phyloP scores from a whole-genome alignment of 2,329 filamentous ascomycete genomes.

The Fusarium lateritium region DNA sequence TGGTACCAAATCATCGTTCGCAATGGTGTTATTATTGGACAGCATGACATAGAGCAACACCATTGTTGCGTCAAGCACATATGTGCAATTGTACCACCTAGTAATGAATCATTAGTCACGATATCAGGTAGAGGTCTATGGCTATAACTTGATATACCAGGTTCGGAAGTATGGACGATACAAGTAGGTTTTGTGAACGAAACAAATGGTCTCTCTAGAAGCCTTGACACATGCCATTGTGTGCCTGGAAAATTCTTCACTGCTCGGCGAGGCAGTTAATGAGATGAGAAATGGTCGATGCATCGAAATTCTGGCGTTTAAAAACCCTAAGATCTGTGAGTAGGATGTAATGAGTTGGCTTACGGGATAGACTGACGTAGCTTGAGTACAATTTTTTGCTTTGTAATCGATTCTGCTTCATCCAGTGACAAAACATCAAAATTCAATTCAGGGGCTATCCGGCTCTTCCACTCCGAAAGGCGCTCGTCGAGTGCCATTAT shows the following conservation, averaged over 20 bases:
- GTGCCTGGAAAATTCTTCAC: too few relatives aligned
- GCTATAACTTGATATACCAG: constrained; percentile 2
- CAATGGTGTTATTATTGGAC: background rate
- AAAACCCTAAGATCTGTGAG: too few relatives aligned
- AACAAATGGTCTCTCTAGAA: constrained; percentile 24
- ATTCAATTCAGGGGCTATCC: background rate
- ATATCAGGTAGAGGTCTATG: too few relatives aligned
- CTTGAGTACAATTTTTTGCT: constrained; percentile 25
- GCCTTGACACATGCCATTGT: constrained; percentile 10
- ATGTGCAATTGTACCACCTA: constrained; percentile 30
- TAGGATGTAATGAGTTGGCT: constrained; percentile 6
- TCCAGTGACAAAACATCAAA: constrained; percentile 9
- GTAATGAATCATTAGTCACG: too few relatives aligned
- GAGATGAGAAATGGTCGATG: constrained; percentile 22
- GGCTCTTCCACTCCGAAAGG: constrained; percentile 10
- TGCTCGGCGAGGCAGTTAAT: too few relatives aligned
- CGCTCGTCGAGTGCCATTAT: constrained; percentile 12
- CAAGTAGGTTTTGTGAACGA: constrained; percentile 17
- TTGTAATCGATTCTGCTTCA: constrained; percentile 26
- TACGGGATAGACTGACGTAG: constrained; percentile 7
- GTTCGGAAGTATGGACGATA: constrained; percentile 29
- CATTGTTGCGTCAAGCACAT: constrained; percentile 25
- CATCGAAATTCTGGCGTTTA: constrained; percentile 10
- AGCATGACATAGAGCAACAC: constrained; percentile 24
- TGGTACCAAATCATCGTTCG: too few relatives aligned